Evolutionary conservation across 2,329 filamentous ascomycete species (phyloP), one percentile per base, ranked within the genome.

Genomic region (Pseudogymnoascus sp.): DNA sequence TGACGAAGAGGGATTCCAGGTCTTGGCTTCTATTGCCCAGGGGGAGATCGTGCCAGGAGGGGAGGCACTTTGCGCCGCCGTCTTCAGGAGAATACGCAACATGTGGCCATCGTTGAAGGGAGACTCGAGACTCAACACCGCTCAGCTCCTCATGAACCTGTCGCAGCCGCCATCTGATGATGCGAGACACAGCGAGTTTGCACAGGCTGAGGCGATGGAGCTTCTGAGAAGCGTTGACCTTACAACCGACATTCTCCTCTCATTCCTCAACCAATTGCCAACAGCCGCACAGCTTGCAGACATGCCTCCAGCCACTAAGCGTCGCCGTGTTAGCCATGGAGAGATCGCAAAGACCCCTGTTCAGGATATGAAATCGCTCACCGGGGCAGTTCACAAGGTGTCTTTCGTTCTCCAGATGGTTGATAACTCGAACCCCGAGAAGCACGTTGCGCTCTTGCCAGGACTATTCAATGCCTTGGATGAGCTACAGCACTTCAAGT

Each of bases 391-490:
- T 66, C 85, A 86, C 69, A 89, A 88, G 69, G 83, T 93, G 63
- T 96, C 93, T 0, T 87, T 96, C 71, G 90, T 97, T 10, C 80
- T 97, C 38, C 93, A 97, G 74, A 78, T 97, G 26, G 84, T 97
- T 15, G 93, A 97, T 72, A 85, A 84, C 60, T 93, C 92, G 2
- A 83, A 86, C 53, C 89, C 91, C 0, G 87, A 86, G 63, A 82
- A 85, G 31, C 89, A 96, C 72, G 85, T 90, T 0, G 85, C 90
- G 70, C 80, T 99, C 40, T 81, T 96, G 5, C 86, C 87, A 65
- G 86, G 85, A 28, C 80, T 99, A 3, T 99, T 97, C 77, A 87
- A 88, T 64, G 83, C 90, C 0, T 83, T 99, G n/a, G 87, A 88
- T 4, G 90, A 96, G 71, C 82, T 99, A 23, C 92, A 96, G 70